A percentile compares a stretch with the other conserved stretches of the same genome.
phyloP scores from a whole-genome alignment of 1,284 basidiomycete genomes.

The Ceratobasidium theobromae region DNA sequence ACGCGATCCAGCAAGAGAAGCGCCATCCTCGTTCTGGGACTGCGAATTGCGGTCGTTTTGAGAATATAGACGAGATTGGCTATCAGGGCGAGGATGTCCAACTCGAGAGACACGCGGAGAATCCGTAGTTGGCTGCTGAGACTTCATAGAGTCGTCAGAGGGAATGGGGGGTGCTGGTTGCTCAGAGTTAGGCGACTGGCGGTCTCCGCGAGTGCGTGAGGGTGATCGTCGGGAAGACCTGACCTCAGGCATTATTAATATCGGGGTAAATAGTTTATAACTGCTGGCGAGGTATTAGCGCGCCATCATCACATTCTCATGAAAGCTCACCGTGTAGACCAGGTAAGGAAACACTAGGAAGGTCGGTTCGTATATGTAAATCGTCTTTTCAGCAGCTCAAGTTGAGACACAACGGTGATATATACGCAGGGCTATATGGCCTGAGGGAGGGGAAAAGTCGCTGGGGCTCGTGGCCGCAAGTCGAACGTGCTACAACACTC shows the following conservation, averaged over 20 bases:
- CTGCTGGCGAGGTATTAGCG: neutral
- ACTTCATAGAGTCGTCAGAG: conserved; percentile 4
- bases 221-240: conserved; percentile 15
- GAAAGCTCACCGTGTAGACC: neutral
- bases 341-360: neutral
- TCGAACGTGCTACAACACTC: neutral
- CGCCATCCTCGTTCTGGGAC: conserved; percentile 16
- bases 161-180: neutral
- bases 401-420: neutral
- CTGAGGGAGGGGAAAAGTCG: neutral
- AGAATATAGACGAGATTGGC: conserved; percentile 7
- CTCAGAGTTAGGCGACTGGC: conserved; percentile 2
- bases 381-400: neutral
- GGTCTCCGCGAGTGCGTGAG: conserved; percentile 1
- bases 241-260: conserved; percentile 12
- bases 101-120: conserved; percentile 7
- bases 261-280: neutral
- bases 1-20: conserved; percentile 17
- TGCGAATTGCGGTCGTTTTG: conserved; percentile 13
- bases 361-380: neutral
- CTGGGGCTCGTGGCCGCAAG: neutral
- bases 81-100: neutral
- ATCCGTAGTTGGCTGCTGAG: conserved; percentile 1
- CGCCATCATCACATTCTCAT: neutral
- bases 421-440: neutral